phyloP scores from a whole-genome alignment of 2,329 filamentous ascomycete genomes.

The Nemania sp. region DNA sequence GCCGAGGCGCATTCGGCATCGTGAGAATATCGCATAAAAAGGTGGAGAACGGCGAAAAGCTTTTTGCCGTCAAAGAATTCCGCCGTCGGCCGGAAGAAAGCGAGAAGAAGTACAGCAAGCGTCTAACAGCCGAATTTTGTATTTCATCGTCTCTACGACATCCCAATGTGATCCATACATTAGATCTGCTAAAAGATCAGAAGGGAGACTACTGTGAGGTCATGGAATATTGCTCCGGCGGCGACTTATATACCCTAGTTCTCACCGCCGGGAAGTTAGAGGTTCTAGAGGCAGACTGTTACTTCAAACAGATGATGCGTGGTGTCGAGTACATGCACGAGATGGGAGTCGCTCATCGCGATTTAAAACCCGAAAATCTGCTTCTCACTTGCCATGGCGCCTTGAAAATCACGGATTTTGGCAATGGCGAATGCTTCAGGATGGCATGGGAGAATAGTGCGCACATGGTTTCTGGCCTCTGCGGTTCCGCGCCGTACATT shows the following conservation, averaged over 20 bases:
- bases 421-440: constrained; percentile 98
- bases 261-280: constrained; percentile 92
- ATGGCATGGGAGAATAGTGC: constrained; percentile 99
- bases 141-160: constrained; percentile 97
- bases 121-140: constrained; percentile 96
- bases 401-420: constrained; percentile 98
- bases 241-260: constrained; percentile 93
- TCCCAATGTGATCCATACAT: constrained; percentile 97
- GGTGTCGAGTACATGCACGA: constrained; percentile 99
- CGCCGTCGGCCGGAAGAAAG: constrained; percentile 93
- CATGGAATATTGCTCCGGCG: constrained; percentile 98
- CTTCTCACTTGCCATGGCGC: constrained; percentile 91
- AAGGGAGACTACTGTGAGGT: constrained; percentile 99
- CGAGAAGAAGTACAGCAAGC: constrained; percentile 97
- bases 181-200: constrained; percentile 93
- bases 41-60: constrained; percentile 86
- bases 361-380: constrained; percentile 96
- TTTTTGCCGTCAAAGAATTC: constrained; percentile 99
- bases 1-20: constrained; percentile 95
- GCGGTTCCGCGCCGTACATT: constrained; percentile 96
- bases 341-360: constrained; percentile 97
- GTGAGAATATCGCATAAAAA: constrained; percentile 98
- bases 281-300: constrained; percentile 93
- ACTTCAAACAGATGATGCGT: constrained; percentile 99
- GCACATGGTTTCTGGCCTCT: constrained; percentile 97